Evolutionary conservation across 2,329 filamentous ascomycete species (phyloP).

Genomic region (Lojkania enalia): DNA sequence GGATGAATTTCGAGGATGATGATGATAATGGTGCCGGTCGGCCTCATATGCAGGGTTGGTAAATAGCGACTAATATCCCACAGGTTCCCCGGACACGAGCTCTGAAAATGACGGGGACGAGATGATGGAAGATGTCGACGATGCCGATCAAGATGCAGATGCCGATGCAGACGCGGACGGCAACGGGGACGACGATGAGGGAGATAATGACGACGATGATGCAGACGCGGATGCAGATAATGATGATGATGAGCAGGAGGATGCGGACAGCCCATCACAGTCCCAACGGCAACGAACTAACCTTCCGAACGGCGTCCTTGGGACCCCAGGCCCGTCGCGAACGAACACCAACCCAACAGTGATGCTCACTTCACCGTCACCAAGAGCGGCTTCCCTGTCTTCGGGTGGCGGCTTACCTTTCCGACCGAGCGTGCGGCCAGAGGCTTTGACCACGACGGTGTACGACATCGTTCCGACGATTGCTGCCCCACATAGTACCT

Average conservation of each 20-base stretch:
- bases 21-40: conserved; percentile 46
- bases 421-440: conserved; percentile 69
- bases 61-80: conserved; percentile 21
- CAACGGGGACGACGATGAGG: conserved; percentile 41
- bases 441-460: conserved; percentile 74
- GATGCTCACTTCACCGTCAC: conserved; percentile 54
- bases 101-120: conserved; percentile 51
- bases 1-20: conserved; percentile 53
- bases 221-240: conserved; percentile 48
- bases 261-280: conserved; percentile 49
- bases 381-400: conserved; percentile 34
- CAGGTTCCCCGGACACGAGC: conserved; percentile 43
- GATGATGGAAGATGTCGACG: conserved; percentile 49
- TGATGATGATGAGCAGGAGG: conserved; percentile 50
- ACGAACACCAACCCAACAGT: conserved; percentile 51
- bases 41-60: conserved; percentile 7
- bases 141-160: conserved; percentile 45
- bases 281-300: conserved; percentile 39
- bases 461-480: conserved; percentile 98
- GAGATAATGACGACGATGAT: conserved; percentile 46
- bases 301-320: conserved; percentile 30
- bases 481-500: conserved; percentile 92
- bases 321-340: conserved; percentile 23
- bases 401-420: conserved; percentile 47
- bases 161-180: conserved; percentile 43